phyloP scores from a whole-genome alignment of 2,329 filamentous ascomycete genomes.

The Phyllosticta capitalensis region DNA sequence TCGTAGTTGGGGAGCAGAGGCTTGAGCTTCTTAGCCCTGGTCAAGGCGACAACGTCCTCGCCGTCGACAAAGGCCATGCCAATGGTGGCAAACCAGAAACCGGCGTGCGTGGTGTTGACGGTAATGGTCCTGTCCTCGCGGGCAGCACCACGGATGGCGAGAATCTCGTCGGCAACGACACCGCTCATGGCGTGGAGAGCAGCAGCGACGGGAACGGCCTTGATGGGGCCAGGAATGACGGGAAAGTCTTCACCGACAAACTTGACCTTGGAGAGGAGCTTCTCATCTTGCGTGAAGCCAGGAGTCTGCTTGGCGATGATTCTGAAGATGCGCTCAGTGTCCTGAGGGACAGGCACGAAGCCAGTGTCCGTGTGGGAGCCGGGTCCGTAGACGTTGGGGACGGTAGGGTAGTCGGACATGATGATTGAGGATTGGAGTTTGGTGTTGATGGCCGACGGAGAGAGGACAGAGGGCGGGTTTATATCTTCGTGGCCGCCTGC shows the following conservation, averaged over 20 bases:
- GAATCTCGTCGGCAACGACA: constrained; percentile 33
- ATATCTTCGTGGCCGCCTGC: not conserved
- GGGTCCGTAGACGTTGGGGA: constrained; percentile 28
- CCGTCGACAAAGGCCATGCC: constrained; percentile 31
- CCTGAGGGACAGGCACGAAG: constrained; percentile 29
- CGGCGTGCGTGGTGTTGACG: constrained; percentile 40
- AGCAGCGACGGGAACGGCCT: constrained; percentile 33
- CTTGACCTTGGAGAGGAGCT: constrained; percentile 24
- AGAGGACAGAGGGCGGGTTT: not conserved
- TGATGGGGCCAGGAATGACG: constrained; percentile 36
- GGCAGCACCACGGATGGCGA: constrained; percentile 19
- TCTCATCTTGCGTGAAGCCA: constrained; percentile 30
- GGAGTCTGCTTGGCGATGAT: constrained; percentile 30
- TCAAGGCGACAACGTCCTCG: constrained; percentile 22
- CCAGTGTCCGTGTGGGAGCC: constrained; percentile 31
- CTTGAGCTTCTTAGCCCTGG: constrained; percentile 20
- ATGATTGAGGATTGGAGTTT: not conserved
- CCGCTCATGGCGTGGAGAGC: constrained; percentile 38
- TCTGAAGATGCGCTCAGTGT: constrained; percentile 30
- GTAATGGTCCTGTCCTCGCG: constrained; percentile 21
- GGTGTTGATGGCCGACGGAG: not conserved
- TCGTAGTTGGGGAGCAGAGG: constrained; percentile 31
- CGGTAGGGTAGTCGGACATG: constrained; percentile 3
- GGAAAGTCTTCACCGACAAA: constrained; percentile 33
- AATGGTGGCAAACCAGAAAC: constrained; percentile 36